These are phyloP conservation scores for Cyberlindnera mycetangii DNA, from an alignment of 805 yeast genomes.

Conservation along the genomic window DNA sequence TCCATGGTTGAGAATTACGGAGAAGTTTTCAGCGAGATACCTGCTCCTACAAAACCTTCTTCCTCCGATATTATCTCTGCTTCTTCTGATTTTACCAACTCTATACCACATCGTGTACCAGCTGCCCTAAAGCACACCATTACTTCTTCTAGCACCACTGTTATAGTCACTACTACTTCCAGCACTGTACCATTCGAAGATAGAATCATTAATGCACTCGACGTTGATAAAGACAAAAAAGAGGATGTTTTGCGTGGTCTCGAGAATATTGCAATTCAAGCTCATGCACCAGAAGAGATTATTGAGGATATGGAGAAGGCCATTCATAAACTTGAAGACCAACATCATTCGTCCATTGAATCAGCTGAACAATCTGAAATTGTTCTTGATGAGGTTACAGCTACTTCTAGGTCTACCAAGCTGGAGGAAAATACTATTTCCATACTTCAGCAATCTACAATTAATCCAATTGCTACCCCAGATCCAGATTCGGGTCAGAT, in stretches of 20 bases:
- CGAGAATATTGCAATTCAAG: conserved; percentile 2
- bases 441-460: neutral
- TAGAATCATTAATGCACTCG: neutral
- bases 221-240: conserved; percentile 1
- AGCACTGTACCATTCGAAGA: conserved; percentile 1
- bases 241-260: conserved; percentile 5
- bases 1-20: neutral
- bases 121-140: neutral
- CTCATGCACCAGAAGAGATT: conserved; percentile 6
- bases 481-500: conserved; percentile 6
- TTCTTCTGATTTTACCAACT: no score
- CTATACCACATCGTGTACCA: neutral
- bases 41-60: no score
- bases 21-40: no score
- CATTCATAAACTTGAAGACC: neutral
- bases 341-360: neutral
- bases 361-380: no score
- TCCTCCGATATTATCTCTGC: neutral
- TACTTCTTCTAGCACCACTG: neutral
- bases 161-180: neutral
- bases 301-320: conserved; percentile 6
- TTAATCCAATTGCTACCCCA: conserved; percentile 2
- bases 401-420: neutral
- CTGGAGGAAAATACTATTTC: neutral
- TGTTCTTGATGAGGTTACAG: neutral